Evolutionary conservation across 495 filamentous ascomycete species (phyloP).

Genomic region (Trichoderma orchidacearum): DNA sequence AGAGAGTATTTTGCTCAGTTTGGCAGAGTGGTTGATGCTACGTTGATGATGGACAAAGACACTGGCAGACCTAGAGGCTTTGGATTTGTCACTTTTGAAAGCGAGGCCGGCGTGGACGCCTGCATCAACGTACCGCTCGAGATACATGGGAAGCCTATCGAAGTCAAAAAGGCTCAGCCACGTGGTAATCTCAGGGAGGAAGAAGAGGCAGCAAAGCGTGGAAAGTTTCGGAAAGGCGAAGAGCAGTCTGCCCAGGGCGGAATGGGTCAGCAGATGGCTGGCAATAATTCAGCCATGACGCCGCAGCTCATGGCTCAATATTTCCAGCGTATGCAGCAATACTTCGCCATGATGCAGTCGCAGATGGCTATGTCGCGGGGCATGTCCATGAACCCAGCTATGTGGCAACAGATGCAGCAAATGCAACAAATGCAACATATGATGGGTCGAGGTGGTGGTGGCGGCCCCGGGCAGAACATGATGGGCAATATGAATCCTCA

Average conservation of each 20-base stretch:
- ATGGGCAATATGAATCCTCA: conserved; percentile 57
- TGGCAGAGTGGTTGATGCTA: conserved; percentile 90
- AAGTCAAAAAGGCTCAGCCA: conserved; percentile 96
- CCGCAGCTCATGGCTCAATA: conserved; percentile 97
- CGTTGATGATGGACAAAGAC: conserved; percentile 99
- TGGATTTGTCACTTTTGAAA: conserved; percentile 98
- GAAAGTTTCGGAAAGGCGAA: conserved; percentile 37
- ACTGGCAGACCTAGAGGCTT: conserved; percentile 91
- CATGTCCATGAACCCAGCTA: conserved; percentile 48
- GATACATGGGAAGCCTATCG: conserved; percentile 89
- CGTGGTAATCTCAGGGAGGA: conserved; percentile 89
- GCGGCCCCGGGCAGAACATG: conserved; percentile 32
- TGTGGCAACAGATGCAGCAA: conserved; percentile 70
- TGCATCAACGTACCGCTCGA: conserved; percentile 67
- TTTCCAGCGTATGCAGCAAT: conserved; percentile 94
- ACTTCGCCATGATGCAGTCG: conserved; percentile 89
- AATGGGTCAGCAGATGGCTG: conserved; percentile 15
- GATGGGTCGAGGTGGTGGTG: conserved; percentile 15
- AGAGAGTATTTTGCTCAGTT: conserved; percentile 94
- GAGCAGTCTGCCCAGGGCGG: conserved; percentile 32
- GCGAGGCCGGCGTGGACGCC: conserved; percentile 85
- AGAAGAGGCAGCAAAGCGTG: conserved; percentile 60
- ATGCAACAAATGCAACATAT: conserved; percentile 58
- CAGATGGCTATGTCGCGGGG: conserved; percentile 50
- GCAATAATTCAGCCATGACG: conserved; percentile 46